A percentile compares a stretch with the other conserved stretches of the same genome.
Conservation (phyloP, 108 stramenopile genomes). For the Cyclostephanos invisitatus region DNA sequence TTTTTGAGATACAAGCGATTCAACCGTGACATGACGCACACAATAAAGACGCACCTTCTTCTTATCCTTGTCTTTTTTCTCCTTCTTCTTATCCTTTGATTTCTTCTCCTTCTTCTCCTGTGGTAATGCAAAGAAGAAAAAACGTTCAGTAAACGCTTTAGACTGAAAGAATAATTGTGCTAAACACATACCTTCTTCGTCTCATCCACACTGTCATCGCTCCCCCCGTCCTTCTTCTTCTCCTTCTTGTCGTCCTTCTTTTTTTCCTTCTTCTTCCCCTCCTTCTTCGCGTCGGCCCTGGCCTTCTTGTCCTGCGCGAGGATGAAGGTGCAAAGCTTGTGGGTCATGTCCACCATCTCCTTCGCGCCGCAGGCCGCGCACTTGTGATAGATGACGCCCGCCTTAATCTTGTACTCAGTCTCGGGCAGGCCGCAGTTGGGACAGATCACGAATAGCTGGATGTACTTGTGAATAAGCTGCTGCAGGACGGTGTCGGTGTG, state of each 20-base stretch:
- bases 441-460: conserved; percentile 97
- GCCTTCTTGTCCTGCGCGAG: conserved; percentile 88
- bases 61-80: conserved; percentile 53
- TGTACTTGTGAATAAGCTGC: conserved; percentile 89
- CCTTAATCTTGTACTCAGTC: conserved; percentile 98
- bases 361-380: conserved; percentile 98
- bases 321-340: conserved; percentile 94
- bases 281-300: conserved; percentile 76
- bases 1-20: conserved; percentile 4
- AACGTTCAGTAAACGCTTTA: background rate
- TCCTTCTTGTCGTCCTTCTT: conserved; percentile 50
- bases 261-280: conserved; percentile 57
- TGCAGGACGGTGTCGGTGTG: conserved; percentile 92
- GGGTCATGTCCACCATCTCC: conserved; percentile 96
- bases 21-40: conserved; percentile 4
- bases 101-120: conserved; percentile 80
- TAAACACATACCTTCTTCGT: conserved; percentile 65
- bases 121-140: background rate
- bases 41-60: conserved; percentile 16
- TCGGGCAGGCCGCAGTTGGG: conserved; percentile 96
- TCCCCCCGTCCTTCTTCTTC: conserved; percentile 38
- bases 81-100: conserved; percentile 62
- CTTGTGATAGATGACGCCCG: conserved; percentile 88
- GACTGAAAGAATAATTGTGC: background rate
- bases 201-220: conserved; percentile 62